Evolutionary conservation across 371 early-diverging fungal species (phyloP).

Genomic region (Mortierella sp.): DNA sequence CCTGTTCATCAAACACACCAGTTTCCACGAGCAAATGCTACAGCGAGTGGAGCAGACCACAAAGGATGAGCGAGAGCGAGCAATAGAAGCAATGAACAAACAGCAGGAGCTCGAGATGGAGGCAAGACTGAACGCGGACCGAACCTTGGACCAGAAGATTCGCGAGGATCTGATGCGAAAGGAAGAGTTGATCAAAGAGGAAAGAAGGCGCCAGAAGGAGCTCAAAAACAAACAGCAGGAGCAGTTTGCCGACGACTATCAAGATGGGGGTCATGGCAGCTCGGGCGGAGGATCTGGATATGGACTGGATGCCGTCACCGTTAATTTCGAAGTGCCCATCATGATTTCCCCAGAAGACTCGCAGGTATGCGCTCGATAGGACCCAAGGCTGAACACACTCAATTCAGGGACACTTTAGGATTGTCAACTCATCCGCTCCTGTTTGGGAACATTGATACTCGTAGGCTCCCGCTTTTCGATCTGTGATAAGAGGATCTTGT

Average conservation of each 20-base stretch:
- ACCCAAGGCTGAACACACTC: too few relatives aligned
- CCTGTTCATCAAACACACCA: conserved; percentile 62
- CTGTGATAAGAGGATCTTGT: conserved; percentile 45
- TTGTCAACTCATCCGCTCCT: neutral
- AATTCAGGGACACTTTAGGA: neutral
- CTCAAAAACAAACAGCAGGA: conserved; percentile 47
- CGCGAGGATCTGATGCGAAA: conserved; percentile 58
- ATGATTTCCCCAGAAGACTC: conserved; percentile 59
- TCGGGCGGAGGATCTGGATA: conserved; percentile 48
- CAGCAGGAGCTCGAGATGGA: conserved; percentile 56
- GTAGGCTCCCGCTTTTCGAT: conserved; percentile 49
- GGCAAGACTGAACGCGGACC: conserved; percentile 52
- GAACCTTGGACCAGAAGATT: conserved; percentile 58
- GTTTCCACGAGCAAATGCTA: conserved; percentile 70
- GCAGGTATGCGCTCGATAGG: conserved; percentile 34
- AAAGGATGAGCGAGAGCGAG: conserved; percentile 54
- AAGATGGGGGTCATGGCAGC: conserved; percentile 28
- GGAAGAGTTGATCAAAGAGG: conserved; percentile 67
- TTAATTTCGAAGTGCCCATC: conserved; percentile 62
- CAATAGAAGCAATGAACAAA: conserved; percentile 39
- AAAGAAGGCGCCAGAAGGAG: conserved; percentile 54
- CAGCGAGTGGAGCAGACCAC: conserved; percentile 67
- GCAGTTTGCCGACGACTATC: conserved; percentile 36
- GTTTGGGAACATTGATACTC: too few relatives aligned
- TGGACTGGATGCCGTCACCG: conserved; percentile 56